Evolutionary conservation across 2,329 filamentous ascomycete genomes (phyloP).

Genomic region (Periconia digitata): DNA sequence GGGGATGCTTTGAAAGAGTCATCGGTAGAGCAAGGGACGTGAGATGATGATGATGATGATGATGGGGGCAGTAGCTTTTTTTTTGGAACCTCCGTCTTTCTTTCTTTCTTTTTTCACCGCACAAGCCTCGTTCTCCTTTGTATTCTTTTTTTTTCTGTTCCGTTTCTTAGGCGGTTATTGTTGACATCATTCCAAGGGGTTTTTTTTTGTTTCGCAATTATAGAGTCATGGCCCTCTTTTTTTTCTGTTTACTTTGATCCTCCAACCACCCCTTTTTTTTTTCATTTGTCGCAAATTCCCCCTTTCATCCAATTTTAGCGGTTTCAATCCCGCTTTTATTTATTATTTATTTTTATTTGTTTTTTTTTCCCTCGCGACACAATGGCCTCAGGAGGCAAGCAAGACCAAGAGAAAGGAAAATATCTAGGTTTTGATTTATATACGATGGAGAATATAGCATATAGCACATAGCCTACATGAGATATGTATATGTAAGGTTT

Average conservation of each 20-base stretch:
- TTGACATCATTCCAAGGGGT: too few species aligned
- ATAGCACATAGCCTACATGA: too few species aligned
- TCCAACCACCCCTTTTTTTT: too few species aligned
- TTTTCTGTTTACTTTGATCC: too few species aligned
- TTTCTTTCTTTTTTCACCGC: not conserved
- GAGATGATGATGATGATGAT: not conserved
- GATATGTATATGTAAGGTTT: too few species aligned
- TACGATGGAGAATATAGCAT: too few species aligned
- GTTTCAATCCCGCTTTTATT: not conserved
- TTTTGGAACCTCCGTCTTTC: not conserved
- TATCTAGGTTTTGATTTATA: too few species aligned
- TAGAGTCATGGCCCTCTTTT: not conserved
- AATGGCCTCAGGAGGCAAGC: too few species aligned
- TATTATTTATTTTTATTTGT: not conserved
- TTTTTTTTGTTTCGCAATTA: not conserved
- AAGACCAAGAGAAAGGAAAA: too few species aligned
- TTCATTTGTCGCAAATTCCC: too few species aligned
- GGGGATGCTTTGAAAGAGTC: conserved; percentile 39
- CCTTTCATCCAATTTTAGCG: not conserved
- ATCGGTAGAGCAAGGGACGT: too few species aligned
- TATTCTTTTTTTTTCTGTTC: not conserved
- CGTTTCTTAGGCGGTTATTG: too few species aligned
- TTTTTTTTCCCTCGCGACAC: not conserved
- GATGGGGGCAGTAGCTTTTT: not conserved
- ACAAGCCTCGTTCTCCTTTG: not conserved